Base-by-base conservation (phyloP, 768 basidiomycete genomes). In the Hebeloma cylindrosporum region DNA sequence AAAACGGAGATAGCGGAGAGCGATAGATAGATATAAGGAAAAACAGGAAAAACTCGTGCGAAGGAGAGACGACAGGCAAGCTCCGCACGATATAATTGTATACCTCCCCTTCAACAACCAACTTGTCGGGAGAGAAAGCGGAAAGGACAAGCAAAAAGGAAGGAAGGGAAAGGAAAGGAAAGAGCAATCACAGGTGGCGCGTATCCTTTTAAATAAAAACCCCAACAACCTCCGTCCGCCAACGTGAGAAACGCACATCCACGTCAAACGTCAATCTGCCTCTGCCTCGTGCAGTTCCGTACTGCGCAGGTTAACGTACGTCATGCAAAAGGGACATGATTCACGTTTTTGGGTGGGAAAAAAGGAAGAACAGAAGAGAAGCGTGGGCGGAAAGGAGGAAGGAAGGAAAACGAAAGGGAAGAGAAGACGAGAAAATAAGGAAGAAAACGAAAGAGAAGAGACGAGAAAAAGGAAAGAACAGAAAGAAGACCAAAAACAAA, bases 391-490 rank as follows among this genome's bases (percentile, higher is more conserved):
- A 34, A 34, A 23, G 10, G 33, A 27, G 16, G 33, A 35, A 17
- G 33, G 27, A 18, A 31, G 32, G 23, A 32, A 42, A 11, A 17
- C 17, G 29, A 17, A 14, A 5, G 14, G 32, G 28, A 30, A 30
- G 29, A 8, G 22, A 20, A 4, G 9, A 9, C n/a, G 25, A 29
- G 25, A 16, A 23, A 40, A 27, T 21, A 37, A 45, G 22, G 18
- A 37, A 42, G 16, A 16, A 25, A 38, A 43, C 27, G 18, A 41
- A 25, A 36, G 28, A 29, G 29, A 26, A 18, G 21, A 40, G 17
- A n/a, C 1, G 5, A 14, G 16, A n/a, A 25, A 40, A 13, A 28
- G 17, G 9, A 14, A 7, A 27, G 5, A 25, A n/a, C 9, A 5
- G 5, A 16, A 22, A 5, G 20, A 3, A 22, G 5, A 33, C 23